Percentiles rank a stretch among this genome's conserved stretches.
Conservation (phyloP, 2,329 filamentous ascomycete genomes). For the Paecilomyces sp. region DNA sequence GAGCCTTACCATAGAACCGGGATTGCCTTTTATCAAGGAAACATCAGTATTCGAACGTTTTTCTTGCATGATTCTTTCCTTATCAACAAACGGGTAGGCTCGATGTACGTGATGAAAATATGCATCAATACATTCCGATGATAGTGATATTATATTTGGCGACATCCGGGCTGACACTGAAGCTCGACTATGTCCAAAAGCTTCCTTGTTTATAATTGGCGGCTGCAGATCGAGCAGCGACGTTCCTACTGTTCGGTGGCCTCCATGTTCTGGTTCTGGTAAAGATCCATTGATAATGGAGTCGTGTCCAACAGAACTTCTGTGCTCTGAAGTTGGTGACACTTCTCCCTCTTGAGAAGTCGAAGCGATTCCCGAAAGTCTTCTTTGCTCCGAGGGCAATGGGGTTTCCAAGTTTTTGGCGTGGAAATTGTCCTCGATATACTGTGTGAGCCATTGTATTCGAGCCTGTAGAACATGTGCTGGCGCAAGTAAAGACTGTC, state of each 20-base stretch:
- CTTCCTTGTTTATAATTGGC: neutral
- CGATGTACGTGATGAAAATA: conserved; percentile 42
- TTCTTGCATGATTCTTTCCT: conserved; percentile 23
- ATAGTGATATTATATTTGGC: neutral
- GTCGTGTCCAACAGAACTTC: neutral
- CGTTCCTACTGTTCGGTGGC: neutral
- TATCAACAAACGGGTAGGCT: conserved; percentile 41
- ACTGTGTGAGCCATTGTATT: neutral
- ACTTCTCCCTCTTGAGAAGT: neutral
- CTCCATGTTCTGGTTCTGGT: neutral
- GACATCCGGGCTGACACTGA: neutral
- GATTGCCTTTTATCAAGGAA: neutral
- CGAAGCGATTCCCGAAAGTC: neutral
- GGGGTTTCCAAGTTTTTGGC: neutral
- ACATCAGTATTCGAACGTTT: neutral
- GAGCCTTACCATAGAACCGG: neutral
- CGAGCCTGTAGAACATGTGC: neutral
- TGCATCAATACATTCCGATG: conserved; percentile 20
- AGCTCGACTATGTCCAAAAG: neutral
- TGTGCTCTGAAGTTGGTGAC: neutral
- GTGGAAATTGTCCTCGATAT: neutral
- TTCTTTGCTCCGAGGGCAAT: neutral
- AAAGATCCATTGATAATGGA: neutral
- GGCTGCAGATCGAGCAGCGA: neutral
- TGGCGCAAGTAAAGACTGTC: neutral